Evolutionary conservation across 176 grass and related monocot species (phyloP).

Genomic region (Hsuehochloa calcarea): DNA sequence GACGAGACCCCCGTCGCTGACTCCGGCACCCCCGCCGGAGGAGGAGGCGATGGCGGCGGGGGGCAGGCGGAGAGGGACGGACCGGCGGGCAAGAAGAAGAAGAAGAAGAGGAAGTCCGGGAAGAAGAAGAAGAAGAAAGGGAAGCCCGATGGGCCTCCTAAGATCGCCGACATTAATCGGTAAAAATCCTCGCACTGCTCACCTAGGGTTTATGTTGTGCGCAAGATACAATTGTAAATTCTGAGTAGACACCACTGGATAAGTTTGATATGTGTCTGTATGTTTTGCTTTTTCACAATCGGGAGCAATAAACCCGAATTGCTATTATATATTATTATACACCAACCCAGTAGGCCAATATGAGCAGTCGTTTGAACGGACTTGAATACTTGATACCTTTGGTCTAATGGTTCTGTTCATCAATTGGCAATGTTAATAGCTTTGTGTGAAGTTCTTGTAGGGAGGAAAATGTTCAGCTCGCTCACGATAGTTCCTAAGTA

Average conservation of each 20-base stretch:
- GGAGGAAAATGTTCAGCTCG: not conserved
- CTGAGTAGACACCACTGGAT: not conserved
- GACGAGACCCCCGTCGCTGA: conserved; percentile 12
- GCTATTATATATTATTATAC: not conserved
- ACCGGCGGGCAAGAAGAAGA: conserved; percentile 35
- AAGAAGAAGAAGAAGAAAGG: conserved; percentile 36
- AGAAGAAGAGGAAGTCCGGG: conserved; percentile 40
- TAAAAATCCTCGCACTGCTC: conserved; percentile 22
- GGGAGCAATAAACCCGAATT: not conserved
- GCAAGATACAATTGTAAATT: not conserved
- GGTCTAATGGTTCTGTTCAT: not conserved
- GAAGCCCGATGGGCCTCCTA: conserved; percentile 44
- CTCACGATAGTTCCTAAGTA: not conserved
- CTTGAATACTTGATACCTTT: not conserved
- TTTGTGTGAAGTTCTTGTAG: not conserved
- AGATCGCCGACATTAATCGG: conserved; percentile 69
- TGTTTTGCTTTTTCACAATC: not conserved
- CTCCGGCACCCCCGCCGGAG: not conserved
- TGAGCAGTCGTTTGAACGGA: not conserved
- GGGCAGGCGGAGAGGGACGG: conserved; percentile 25
- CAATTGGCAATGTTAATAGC: not conserved
- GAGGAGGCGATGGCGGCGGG: not conserved
- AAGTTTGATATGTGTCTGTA: not conserved
- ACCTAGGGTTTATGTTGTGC: conserved; percentile 37
- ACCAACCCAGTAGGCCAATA: not conserved